A percentile compares a stretch with the other conserved stretches of the same genome.
These are phyloP conservation scores for Quercus alba DNA, from an alignment of 306 rosid species.

Conservation along the genomic window DNA sequence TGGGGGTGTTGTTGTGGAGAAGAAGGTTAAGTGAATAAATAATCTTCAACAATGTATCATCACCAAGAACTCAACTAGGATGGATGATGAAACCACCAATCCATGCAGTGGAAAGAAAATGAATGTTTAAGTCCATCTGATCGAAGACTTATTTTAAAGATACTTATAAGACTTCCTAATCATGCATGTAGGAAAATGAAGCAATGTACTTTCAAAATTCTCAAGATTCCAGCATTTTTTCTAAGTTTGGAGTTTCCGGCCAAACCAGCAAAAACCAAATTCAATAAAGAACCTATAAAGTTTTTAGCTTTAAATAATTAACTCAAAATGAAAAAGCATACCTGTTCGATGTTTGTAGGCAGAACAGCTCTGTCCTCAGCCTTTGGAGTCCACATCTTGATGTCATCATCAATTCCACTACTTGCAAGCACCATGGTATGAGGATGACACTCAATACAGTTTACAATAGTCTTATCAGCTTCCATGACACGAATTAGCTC, in stretches of 20 bases:
- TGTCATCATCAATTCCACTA: constrained; percentile 81
- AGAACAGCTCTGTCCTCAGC: constrained; percentile 72
- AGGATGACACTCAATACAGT: constrained; percentile 94
- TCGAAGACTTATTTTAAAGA: background rate
- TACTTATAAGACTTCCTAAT: background rate
- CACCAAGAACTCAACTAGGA: background rate
- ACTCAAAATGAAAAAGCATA: constrained; percentile 33
- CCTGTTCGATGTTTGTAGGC: constrained; percentile 75
- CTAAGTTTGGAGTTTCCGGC: background rate
- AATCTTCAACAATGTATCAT: too few relatives aligned
- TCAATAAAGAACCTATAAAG: constrained; percentile 4
- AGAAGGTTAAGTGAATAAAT: too few relatives aligned
- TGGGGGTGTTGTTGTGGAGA: too few relatives aligned
- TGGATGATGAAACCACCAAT: background rate
- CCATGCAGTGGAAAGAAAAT: background rate
- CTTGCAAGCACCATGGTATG: constrained; percentile 87
- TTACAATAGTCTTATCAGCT: constrained; percentile 78
- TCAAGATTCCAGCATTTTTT: background rate
- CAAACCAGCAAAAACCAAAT: background rate
- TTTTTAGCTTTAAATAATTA: constrained; percentile 13
- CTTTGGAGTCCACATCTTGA: constrained; percentile 93
- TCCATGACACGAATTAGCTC: constrained; percentile 91
- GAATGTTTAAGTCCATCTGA: background rate
- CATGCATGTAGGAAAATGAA: background rate
- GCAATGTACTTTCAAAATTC: background rate